Base-by-base conservation (phyloP, 2,329 filamentous ascomycete genomes). In the Uncinocarpus reesii region DNA sequence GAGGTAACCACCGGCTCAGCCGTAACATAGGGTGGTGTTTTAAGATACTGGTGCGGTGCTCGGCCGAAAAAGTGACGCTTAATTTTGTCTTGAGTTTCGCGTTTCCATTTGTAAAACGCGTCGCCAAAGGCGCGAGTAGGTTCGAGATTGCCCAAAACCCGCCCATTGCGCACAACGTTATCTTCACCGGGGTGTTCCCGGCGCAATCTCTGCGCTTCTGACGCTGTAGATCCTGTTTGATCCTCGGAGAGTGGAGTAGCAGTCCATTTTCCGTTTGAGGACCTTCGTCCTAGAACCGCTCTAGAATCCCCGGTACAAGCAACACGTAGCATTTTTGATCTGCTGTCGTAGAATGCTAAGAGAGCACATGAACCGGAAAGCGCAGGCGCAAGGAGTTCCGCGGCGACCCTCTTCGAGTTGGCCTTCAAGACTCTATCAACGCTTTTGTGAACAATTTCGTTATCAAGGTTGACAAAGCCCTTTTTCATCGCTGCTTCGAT, bases 261-360 rank as follows among this genome's bases (percentile, higher is more conserved):
- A 5, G 81, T 84, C 92, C 92, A 98, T 67, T 95, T 95, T 48
- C 90, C 90, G 51, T 78, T 86, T 6, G 70, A 52, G 3, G 79
- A 80, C 56, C 86, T 79, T 36, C 89, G 83, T 10, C 92, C 92
- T 7, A 98, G 77, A 1, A 98, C 86, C 13, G 92, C 92, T 36
- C 92, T 80, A n/a, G 88, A 95, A 67, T 98, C 92, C 47, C 92
- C 92, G 0, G 92, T 95, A 64, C 88, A 95, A 8, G 92, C 92
- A 10, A 96, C 87, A n/a, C 88, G 81, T 13, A 98, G 75, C 34
- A 92, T 80, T 62, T 94, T 88, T 36, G 84, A 84, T 43, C 78
- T 78, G 61, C 81, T 89, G 64, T 98, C 90, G 67, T 96, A 98
- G 70, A 98, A 98, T 5, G 88, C 94, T 7, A 98, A 77, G 4